Evolutionary conservation across 2,329 filamentous ascomycete genomes (phyloP).

Genomic region (Xylariaceae sp.): DNA sequence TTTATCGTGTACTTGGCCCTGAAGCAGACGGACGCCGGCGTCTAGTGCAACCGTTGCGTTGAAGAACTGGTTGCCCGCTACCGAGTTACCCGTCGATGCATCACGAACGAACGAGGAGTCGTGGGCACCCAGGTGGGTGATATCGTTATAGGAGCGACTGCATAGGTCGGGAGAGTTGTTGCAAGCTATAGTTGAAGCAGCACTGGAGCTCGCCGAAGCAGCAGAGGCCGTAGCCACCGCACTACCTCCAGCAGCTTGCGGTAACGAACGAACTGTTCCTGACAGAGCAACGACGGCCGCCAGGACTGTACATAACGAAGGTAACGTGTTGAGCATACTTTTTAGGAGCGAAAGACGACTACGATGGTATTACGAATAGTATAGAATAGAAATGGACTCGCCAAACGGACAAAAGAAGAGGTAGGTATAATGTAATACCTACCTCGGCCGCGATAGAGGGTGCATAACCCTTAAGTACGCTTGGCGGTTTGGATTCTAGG

Average conservation of each 20-base stretch:
- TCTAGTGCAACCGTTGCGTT: conserved; percentile 72
- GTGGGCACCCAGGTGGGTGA: conserved; percentile 79
- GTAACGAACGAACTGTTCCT: conserved; percentile 24
- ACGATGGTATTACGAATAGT: conserved; percentile 6
- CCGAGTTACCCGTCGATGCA: conserved; percentile 59
- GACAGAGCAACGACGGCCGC: conserved; percentile 30
- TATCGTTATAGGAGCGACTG: conserved; percentile 69
- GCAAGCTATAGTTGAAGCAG: conserved; percentile 57
- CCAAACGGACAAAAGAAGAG: conserved; percentile 11
- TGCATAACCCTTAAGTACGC: conserved; percentile 15
- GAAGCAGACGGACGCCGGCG: conserved; percentile 71
- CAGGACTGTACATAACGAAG: conserved; percentile 32
- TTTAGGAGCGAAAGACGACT: conserved; percentile 2
- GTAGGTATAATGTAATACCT: conserved; percentile 10
- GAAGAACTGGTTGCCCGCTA: conserved; percentile 73
- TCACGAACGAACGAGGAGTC: conserved; percentile 74
- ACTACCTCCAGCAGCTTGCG: conserved; percentile 21
- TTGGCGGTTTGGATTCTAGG: conserved; percentile 9
- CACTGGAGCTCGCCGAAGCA: conserved; percentile 25
- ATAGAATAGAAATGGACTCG: conserved; percentile 8
- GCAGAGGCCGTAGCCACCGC: conserved; percentile 11
- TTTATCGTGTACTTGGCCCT: conserved; percentile 70
- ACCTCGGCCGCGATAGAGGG: conserved; percentile 5
- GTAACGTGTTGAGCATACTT: conserved; percentile 28
- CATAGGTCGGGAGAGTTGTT: conserved; percentile 82